Conservation (phyloP, 352 stramenopile species). For the Peronospora belbahrii region DNA sequence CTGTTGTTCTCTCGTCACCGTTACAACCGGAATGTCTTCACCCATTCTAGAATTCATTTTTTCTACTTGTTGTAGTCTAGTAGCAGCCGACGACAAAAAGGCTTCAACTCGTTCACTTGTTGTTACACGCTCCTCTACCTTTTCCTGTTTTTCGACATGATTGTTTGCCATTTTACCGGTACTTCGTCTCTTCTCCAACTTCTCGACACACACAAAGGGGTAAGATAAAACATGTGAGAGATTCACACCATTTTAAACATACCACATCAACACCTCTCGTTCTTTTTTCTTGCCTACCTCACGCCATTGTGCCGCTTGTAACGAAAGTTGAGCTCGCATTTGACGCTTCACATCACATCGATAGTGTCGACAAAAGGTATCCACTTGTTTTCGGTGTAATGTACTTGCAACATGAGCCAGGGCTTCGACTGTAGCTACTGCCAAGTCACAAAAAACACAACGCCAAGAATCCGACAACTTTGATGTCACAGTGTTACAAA, state of each 20-base stretch:
- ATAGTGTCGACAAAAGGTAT: constrained; percentile 46
- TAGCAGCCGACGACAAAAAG: constrained; percentile 37
- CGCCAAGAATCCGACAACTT: constrained; percentile 6
- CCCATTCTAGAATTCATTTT: neutral
- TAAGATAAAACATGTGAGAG: constrained; percentile 8
- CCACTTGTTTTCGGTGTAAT: constrained; percentile 29
- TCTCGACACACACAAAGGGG: neutral
- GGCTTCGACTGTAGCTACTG: constrained; percentile 11
- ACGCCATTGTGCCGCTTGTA: constrained; percentile 15
- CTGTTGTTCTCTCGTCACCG: constrained; percentile 5
- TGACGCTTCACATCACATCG: constrained; percentile 43
- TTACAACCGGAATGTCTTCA: neutral
- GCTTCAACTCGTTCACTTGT: constrained; percentile 12
- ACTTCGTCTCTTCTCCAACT: constrained; percentile 7
- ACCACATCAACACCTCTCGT: too few relatives aligned
- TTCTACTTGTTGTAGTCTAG: constrained; percentile 29
- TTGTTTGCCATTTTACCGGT: constrained; percentile 1
- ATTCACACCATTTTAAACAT: neutral
- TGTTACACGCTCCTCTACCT: neutral
- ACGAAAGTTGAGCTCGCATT: constrained; percentile 30
- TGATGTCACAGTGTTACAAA: constrained; percentile 15
- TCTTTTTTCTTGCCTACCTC: too few relatives aligned
- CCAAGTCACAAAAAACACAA: constrained; percentile 39
- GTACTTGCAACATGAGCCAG: constrained; percentile 35
- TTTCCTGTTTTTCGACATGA: neutral